A percentile compares a stretch with the other conserved stretches of the same genome.
These are phyloP conservation scores for Ogataea naganishii DNA, from an alignment of 805 yeast species.

Conservation along the genomic window DNA sequence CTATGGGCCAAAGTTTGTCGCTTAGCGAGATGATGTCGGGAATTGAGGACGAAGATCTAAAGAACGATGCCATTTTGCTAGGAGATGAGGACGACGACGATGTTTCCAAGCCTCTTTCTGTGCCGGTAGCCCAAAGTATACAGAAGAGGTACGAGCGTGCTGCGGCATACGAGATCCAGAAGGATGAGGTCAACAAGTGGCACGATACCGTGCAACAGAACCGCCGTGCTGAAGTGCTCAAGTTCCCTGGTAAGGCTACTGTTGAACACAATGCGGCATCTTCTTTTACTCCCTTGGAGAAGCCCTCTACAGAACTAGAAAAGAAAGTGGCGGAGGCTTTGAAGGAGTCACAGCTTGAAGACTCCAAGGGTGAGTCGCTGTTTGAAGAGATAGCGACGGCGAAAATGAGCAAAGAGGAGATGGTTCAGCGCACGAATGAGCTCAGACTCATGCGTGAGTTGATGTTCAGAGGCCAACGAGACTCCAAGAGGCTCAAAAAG, in stretches of 20 bases:
- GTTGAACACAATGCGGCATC: conserved; percentile 40
- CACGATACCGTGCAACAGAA: conserved; percentile 70
- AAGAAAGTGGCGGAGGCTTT: conserved; percentile 52
- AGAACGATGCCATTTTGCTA: conserved; percentile 41
- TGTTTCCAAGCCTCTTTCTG: conserved; percentile 43
- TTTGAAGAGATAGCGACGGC: conserved; percentile 85
- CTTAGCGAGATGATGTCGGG: conserved; percentile 70
- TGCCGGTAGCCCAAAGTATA: conserved; percentile 80
- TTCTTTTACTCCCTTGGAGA: conserved; percentile 42
- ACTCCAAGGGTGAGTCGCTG: conserved; percentile 68
- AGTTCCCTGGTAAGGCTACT: conserved; percentile 54
- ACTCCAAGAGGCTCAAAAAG: conserved; percentile 86
- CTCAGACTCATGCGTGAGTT: conserved; percentile 88
- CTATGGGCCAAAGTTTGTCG: conserved; percentile 49
- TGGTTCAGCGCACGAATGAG: conserved; percentile 69
- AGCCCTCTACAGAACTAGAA: conserved; percentile 56
- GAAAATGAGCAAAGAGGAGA: conserved; percentile 70
- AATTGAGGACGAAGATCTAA: conserved; percentile 38
- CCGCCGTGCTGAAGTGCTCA: conserved; percentile 76
- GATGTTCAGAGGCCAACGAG: conserved; percentile 91
- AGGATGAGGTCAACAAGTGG: conserved; percentile 85
- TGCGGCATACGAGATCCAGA: conserved; percentile 87
- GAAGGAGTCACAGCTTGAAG: conserved; percentile 55
- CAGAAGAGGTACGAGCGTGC: conserved; percentile 78
- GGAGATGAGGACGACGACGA: conserved; percentile 17